Conservation (phyloP, 2,329 filamentous ascomycete species). For the Pseudodiploospora longispora region DNA sequence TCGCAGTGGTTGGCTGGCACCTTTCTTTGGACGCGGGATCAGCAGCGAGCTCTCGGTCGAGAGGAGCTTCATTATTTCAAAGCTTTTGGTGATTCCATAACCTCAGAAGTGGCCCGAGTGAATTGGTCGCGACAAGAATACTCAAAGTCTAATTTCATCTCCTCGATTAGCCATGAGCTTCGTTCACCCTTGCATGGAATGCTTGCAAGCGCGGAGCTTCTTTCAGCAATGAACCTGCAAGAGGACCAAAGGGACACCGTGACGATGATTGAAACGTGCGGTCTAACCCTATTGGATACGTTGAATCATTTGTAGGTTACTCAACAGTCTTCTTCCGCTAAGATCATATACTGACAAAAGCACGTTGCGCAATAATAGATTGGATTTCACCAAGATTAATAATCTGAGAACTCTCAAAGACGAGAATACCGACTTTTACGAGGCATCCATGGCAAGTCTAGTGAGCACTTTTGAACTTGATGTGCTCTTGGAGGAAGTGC, state of each 20-base stretch:
- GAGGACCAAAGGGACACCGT: slow-evolving; percentile 34
- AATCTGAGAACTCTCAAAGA: slow-evolving; percentile 7
- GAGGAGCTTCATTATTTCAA: slow-evolving; percentile 7
- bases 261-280: slow-evolving; percentile 40
- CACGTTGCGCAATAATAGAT: neutral
- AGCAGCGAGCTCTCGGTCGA: slow-evolving; percentile 4
- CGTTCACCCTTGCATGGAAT: slow-evolving; percentile 50
- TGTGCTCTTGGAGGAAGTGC: slow-evolving; percentile 21
- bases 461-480: slow-evolving; percentile 17
- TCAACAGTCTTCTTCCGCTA: too few species aligned
- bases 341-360: too few species aligned
- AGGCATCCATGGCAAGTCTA: neutral
- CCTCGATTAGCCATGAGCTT: slow-evolving; percentile 48
- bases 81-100: slow-evolving; percentile 7
- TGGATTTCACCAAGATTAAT: slow-evolving; percentile 45
- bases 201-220: slow-evolving; percentile 41
- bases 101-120: slow-evolving; percentile 3
- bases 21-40: slow-evolving; percentile 5
- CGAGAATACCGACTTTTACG: neutral
- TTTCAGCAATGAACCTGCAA: slow-evolving; percentile 37
- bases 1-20: slow-evolving; percentile 4
- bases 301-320: slow-evolving; percentile 34
- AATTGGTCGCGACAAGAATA: slow-evolving; percentile 4
- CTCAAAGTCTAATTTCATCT: slow-evolving; percentile 6
- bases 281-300: slow-evolving; percentile 39